Evolutionary conservation across 1,284 basidiomycete genomes (phyloP).

Genomic region (Apiotrichum laibachii): DNA sequence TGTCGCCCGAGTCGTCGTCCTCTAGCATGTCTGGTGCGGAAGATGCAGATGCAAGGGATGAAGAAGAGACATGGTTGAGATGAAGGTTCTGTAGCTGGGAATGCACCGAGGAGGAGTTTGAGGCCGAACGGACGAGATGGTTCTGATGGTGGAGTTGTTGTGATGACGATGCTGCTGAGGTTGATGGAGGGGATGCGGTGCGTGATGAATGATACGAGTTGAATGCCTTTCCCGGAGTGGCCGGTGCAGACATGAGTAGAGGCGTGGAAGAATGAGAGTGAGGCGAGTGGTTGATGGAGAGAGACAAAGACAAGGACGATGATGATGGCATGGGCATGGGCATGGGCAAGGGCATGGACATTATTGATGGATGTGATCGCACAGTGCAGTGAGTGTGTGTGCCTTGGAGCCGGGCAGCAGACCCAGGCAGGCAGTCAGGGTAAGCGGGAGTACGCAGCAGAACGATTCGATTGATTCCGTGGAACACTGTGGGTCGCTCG

Average conservation of each 20-base stretch:
- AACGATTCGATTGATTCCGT: no score
- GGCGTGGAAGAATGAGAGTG: background rate
- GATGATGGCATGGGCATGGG: no score
- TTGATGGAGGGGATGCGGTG: background rate
- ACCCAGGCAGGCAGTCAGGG: no score
- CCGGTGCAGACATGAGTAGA: background rate
- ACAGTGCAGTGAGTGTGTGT: no score
- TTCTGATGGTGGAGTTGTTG: background rate
- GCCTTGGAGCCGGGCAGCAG: no score
- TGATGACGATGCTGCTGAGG: background rate
- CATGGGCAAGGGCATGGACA: no score
- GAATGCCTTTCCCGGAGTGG: constrained; percentile 1
- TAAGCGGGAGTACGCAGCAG: no score
- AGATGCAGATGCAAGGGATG: background rate
- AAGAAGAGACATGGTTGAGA: background rate
- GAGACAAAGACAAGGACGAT: background rate
- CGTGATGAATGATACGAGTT: background rate
- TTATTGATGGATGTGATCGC: no score
- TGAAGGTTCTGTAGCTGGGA: background rate
- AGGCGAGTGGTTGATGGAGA: background rate
- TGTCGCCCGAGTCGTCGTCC: constrained; percentile 11
- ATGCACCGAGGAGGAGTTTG: background rate
- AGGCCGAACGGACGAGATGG: background rate
- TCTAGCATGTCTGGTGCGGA: constrained; percentile 1
- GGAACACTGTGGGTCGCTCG: no score